These are phyloP conservation scores for Vitis hybrid DNA, from an alignment of 177 flowering plant genomes.

Conservation along the genomic window DNA sequence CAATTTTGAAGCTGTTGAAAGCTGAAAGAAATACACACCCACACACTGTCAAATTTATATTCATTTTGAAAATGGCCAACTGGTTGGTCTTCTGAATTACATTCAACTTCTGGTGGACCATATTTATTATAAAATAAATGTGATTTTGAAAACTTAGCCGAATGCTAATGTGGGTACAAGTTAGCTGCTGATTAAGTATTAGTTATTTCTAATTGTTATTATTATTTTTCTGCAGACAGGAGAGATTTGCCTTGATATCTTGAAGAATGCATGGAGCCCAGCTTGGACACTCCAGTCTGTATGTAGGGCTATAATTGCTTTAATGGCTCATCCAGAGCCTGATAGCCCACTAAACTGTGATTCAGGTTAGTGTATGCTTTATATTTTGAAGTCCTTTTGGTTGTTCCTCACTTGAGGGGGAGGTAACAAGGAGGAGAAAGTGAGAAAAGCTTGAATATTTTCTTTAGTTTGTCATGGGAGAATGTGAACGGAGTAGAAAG, in stretches of 20 bases:
- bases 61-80: background rate
- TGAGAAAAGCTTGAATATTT: no score
- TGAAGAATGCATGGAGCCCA: constrained; percentile 99
- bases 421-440: no score
- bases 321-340: constrained; percentile 98
- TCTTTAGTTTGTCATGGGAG: no score
- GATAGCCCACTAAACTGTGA: constrained; percentile 98
- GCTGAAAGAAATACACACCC: background rate
- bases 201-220: background rate
- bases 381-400: background rate
- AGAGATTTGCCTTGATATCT: constrained; percentile 94
- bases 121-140: background rate
- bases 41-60: background rate
- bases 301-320: constrained; percentile 94
- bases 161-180: no score
- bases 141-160: no score
- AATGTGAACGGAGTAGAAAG: no score
- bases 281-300: constrained; percentile 99
- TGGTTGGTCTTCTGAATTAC: background rate
- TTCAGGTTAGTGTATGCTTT: constrained; percentile 52
- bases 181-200: background rate
- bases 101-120: no score
- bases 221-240: constrained; percentile 61
- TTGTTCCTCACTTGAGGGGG: background rate
- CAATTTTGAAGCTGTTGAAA: background rate